phyloP scores from a whole-genome alignment of 2,329 filamentous ascomycete species.

The Xylaria polymorpha region DNA sequence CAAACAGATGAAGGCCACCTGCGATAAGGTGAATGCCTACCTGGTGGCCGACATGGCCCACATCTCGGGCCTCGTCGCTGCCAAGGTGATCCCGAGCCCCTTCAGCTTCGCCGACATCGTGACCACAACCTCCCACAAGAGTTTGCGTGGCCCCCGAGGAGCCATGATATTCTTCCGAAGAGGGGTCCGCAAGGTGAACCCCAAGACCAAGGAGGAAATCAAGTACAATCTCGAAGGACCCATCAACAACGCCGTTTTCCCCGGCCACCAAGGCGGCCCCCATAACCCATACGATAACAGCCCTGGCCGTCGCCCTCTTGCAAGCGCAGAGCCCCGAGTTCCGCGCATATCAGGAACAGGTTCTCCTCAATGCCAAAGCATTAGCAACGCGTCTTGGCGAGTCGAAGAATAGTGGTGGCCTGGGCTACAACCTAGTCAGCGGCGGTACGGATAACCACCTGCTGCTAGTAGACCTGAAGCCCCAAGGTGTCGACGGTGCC shows the following conservation, averaged over 20 bases:
- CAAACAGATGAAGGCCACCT: conserved; percentile 87
- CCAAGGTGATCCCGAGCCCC: conserved; percentile 88
- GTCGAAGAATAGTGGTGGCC: conserved; percentile 77
- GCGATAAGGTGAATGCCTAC: conserved; percentile 91
- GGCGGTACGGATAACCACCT: conserved; percentile 98
- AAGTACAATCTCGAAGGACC: conserved; percentile 91
- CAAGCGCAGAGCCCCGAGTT: conserved; percentile 92
- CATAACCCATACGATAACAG: conserved; percentile 99
- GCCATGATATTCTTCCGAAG: conserved; percentile 99
- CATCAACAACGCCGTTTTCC: conserved; percentile 97
- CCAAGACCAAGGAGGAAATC: conserved; percentile 86
- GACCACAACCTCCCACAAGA: conserved; percentile 98
- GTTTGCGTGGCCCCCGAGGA: conserved; percentile 90
- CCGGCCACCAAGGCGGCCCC: conserved; percentile 95
- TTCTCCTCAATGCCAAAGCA: conserved; percentile 90
- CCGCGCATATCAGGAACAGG: conserved; percentile 89
- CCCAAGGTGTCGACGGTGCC: conserved; percentile 86
- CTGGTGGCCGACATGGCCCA: conserved; percentile 97
- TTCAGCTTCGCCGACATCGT: conserved; percentile 94
- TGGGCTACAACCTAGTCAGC: conserved; percentile 89
- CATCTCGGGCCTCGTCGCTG: conserved; percentile 93
- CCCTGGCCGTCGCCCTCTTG: conserved; percentile 91
- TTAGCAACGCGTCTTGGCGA: conserved; percentile 76
- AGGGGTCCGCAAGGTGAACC: conserved; percentile 83
- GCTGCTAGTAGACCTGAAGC: conserved; percentile 90